Base-by-base conservation (phyloP, 768 basidiomycete species). In the Trametes cubensis region DNA sequence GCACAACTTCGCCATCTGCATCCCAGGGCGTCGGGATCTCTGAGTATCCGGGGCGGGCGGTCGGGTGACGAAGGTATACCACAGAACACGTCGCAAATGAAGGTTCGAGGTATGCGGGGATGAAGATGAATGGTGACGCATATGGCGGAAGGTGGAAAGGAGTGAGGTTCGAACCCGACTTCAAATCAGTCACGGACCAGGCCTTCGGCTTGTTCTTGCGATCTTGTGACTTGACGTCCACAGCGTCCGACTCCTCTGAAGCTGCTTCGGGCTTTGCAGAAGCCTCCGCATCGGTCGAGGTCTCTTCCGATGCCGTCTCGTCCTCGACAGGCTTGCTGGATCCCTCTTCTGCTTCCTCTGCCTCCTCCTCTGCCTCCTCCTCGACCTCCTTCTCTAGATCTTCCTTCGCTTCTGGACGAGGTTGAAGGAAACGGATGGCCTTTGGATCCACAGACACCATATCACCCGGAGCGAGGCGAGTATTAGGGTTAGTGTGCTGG, bases 11-110 rank as follows among this genome's bases (percentile, higher is more conserved):
- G 18, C 97, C 97, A 69, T 97, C 95, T 0, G 97, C 95, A 64
- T 95, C 94, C 74, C 90, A 98, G 2, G 97, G 97, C 4, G 92
- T 92, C 6, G 96, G 94, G 40, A 99, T 90, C 75, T 99, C 97
- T 17, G 90, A 92, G 76, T 96, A 95, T 6, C 92, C 92, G 0
- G 95, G 93, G n/a, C 94, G 86, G 0, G 96, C 97, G 0, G 95
- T 97, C 8, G 97, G 97, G 70, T 98, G 94, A 40, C 97, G 91
- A 34, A 98, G 85, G 72, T 96, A 98, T 54, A 98, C 80, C 15
- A 88, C 89, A 2, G 95, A 93, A 74, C 96, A 98, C 11, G 94
- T 94, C 49, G 83, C 71, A 80, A 91, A 98, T 59, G 88, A 90
- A 14, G 87, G 85, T 67, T 95, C 92, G 55, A 94, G 83, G 73